phyloP scores from a whole-genome alignment of 495 filamentous ascomycete species.

The Bathelium albidoporum region DNA sequence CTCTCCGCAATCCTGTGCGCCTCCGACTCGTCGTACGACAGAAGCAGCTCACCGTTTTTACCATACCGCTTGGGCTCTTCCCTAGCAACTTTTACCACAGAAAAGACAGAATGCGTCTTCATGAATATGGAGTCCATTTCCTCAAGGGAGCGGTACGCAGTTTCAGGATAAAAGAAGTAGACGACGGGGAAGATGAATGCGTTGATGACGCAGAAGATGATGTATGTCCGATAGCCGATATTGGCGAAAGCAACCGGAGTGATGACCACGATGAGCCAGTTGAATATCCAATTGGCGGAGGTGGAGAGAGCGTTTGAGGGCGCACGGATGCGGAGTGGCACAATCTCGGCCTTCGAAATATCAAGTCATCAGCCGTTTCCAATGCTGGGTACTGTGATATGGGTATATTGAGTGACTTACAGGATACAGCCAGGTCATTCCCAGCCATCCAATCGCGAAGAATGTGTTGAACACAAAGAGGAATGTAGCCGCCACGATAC shows the following conservation, averaged over 20 bases:
- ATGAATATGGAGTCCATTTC: constrained; percentile 48
- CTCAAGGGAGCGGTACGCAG: constrained; percentile 44
- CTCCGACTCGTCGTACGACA: constrained; percentile 20
- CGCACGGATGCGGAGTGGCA: constrained; percentile 11
- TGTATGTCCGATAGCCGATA: constrained; percentile 8
- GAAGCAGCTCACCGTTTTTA: constrained; percentile 42
- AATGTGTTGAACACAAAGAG: constrained; percentile 13
- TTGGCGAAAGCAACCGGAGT: constrained; percentile 12
- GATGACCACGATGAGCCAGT: constrained; percentile 16
- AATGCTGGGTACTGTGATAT: background rate
- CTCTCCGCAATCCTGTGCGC: background rate
- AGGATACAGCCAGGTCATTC: constrained; percentile 14
- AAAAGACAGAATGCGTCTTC: constrained; percentile 32
- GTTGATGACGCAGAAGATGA: constrained; percentile 12
- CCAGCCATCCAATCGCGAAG: constrained; percentile 14
- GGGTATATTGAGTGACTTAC: background rate
- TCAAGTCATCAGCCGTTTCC: background rate
- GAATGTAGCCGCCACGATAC: constrained; percentile 6
- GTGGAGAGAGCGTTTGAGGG: constrained; percentile 13
- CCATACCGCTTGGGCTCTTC: constrained; percentile 59
- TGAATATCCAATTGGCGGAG: constrained; percentile 14
- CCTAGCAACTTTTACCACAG: constrained; percentile 47
- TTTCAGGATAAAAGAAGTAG: constrained; percentile 23
- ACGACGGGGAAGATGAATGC: constrained; percentile 9
- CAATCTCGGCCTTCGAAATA: constrained; percentile 9